Conservation (phyloP, 305 asterid genomes). For the Euphrasia arctica region DNA sequence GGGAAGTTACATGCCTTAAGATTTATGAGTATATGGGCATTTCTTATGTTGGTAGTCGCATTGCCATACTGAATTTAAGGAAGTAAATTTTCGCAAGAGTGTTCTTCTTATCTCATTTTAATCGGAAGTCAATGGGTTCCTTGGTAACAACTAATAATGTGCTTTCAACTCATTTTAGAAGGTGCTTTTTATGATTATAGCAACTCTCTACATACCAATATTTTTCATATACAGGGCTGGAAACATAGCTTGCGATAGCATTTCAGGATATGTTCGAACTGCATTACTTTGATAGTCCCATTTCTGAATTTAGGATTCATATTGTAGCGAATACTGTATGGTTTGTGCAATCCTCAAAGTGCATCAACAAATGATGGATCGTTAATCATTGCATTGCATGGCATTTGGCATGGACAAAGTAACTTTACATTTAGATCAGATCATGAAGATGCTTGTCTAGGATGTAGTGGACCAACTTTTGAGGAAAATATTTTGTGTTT, state of each 20-base stretch:
- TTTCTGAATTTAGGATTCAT: conserved; percentile 7
- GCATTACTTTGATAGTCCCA: background rate
- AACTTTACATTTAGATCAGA: background rate
- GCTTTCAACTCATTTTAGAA: background rate
- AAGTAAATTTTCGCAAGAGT: background rate
- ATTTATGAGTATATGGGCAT: background rate
- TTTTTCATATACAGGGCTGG: background rate
- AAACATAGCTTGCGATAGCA: background rate
- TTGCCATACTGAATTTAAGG: background rate
- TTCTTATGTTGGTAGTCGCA: background rate
- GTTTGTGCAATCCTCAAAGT: conserved; percentile 3
- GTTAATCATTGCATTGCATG: background rate
- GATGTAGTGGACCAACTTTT: background rate
- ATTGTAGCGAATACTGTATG: background rate
- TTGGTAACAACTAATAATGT: background rate
- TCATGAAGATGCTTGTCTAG: background rate
- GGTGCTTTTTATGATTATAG: background rate
- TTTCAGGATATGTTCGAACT: conserved; percentile 2
- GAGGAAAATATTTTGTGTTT: background rate
- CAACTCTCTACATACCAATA: conserved; percentile 1
- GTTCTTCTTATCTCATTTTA: background rate
- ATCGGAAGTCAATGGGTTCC: background rate
- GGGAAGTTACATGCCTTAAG: background rate
- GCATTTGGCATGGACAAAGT: background rate
- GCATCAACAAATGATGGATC: conserved; percentile 1